These are phyloP conservation scores for Amanita inopinata DNA, from an alignment of 768 basidiomycete genomes.

Conservation along the genomic window DNA sequence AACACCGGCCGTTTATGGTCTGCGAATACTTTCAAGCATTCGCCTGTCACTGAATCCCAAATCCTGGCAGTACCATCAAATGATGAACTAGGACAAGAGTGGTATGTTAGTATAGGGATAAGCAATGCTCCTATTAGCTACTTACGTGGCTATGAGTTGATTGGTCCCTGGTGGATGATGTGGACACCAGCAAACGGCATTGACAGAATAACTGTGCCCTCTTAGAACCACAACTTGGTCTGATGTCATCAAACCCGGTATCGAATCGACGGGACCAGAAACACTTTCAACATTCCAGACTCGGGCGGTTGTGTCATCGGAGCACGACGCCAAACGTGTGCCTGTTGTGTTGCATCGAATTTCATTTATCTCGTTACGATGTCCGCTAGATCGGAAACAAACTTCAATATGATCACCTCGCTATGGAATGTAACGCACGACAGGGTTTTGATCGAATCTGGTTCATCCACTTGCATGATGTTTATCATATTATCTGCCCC, in stretches of 20 bases:
- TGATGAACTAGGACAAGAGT: constrained; percentile 42
- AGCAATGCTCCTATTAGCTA: constrained; percentile 7
- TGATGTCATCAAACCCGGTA: constrained; percentile 30
- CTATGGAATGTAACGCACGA: constrained; percentile 31
- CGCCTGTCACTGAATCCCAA: constrained; percentile 75
- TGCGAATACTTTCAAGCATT: constrained; percentile 59
- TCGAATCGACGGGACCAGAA: constrained; percentile 24
- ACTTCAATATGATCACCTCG: background rate
- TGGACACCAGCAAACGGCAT: constrained; percentile 63
- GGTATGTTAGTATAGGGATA: constrained; percentile 6
- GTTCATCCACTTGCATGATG: constrained; percentile 45
- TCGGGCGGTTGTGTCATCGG: constrained; percentile 71
- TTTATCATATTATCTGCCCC: constrained; percentile 61
- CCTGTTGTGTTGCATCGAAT: constrained; percentile 58
- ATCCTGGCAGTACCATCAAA: constrained; percentile 75
- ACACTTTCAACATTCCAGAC: constrained; percentile 61
- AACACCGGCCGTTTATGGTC: constrained; percentile 71
- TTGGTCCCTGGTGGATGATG: constrained; percentile 34
- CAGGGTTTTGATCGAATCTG: constrained; percentile 50
- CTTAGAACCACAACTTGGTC: constrained; percentile 35
- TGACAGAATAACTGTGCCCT: constrained; percentile 62
- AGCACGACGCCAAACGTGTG: constrained; percentile 69
- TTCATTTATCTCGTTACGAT: constrained; percentile 70
- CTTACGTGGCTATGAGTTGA: constrained; percentile 67
- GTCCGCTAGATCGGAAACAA: constrained; percentile 41